Base-by-base conservation (phyloP, 192 early-diverging fungal species). In the Coemansia sp. region DNA sequence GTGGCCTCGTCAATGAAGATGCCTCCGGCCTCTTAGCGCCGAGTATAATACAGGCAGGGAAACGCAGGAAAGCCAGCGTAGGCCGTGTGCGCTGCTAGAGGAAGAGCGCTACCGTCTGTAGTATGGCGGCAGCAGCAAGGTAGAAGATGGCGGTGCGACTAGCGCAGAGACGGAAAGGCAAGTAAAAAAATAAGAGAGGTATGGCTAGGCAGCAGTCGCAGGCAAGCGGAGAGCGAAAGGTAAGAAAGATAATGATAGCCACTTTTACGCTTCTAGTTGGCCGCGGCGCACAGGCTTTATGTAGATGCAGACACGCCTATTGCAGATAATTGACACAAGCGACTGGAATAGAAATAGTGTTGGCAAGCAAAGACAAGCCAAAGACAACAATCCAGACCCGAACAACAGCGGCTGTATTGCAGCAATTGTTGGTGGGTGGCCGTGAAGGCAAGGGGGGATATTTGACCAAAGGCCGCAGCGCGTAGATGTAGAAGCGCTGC, bases 281-380 rank as follows among this genome's bases (percentile, higher is more conserved):
- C 32, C 56, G 56, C 20, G 32, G 31, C n/a, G 31, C 54, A 58
- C 56, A 58, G 56, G 32, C 56, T 58, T 58, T 58, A 58, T 38
- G 56, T 58, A 37, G 35, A 37, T 58, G 35, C 56, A 37, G 35
- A 37, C 35, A 58, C 56, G 56, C 56, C 35, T 58, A 58, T 58
- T 58, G 56, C 56, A 32, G 56, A 58, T 58, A 58, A 58, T 58
- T 58, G 56, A 37, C 56, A 58, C 56, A 58, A 58, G 31, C 56
- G 7, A 37, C 12, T 20, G 56, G 19, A 27, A 37, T 58, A 22
- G 56, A 58, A 58, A 58, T 58, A 58, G 56, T 58, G 56, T 58
- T 37, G 56, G 35, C 2, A 20, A 37, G 56, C 56, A 58, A 58
- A 36, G 32, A 31, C 51, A 31, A 53, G 12, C 51, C 29, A 27